Evolutionary conservation across 2,329 filamentous ascomycete species (phyloP), one percentile per base, ranked within the genome.

Genomic region (Pseudocercospora vitis): DNA sequence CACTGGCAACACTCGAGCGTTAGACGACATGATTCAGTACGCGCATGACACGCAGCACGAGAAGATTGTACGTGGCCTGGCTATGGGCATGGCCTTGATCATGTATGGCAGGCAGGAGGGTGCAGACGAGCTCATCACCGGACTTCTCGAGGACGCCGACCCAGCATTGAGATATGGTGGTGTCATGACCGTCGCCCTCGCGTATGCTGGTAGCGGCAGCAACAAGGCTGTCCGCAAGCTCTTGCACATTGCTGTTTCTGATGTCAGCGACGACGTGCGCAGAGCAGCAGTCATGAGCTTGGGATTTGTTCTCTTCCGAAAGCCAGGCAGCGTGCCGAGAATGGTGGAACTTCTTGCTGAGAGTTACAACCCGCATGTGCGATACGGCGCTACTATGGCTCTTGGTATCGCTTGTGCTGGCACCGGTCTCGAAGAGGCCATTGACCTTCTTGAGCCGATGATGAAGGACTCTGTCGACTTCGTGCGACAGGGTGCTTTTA

Each of bases 401-500:
- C 83, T 99, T 9, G 94, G 94, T 74, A 99, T 99, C 67, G 95
- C 95, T 21, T 99, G 95, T 66, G 94, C 94, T 21, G 94, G 94
- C 44, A 99, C 94, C 48, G 94, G 94, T 11, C 80, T 97, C 24
- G 91, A 96, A 59, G 94, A 99, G 74, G 94, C 95, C 18, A 94
- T 97, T 58, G 94, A 99, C 67, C 81, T 99, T 14, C 81, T 99
- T 3, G 94, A 99, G 77, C 94, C 94, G 14, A 99, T 99, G 94
- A 91, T 96, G 78, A 99, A 97, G 79, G 94, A 99, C 65, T 95
- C 94, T 6, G 95, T 91, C 54, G 94, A 99, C 76, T 99, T 99
- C 70, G 94, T 99, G 48, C 87, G 95, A 63, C 94, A 99, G 74
- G 94, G 95, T 69, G 92, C 94, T 33, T 79, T 97, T 59, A 97